phyloP scores from a whole-genome alignment of 768 basidiomycete species.

The Amanita jacksonii region DNA sequence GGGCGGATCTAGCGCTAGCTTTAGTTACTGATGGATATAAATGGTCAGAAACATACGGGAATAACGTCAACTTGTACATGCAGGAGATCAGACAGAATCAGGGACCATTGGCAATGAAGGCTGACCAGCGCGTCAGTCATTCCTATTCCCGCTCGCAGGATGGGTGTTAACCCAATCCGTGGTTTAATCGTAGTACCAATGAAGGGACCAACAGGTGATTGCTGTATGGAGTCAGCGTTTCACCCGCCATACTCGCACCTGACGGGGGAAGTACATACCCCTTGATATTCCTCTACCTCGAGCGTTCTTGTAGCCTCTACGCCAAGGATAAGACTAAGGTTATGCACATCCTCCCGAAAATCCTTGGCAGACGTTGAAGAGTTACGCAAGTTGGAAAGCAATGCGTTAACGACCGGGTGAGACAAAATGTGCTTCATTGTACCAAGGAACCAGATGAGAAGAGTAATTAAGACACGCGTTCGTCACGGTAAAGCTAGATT shows the following conservation, averaged over 20 bases:
- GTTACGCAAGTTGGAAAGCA: slow-evolving; percentile 62
- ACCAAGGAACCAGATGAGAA: too few species aligned
- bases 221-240: slow-evolving; percentile 25
- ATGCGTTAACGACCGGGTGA: slow-evolving; percentile 67
- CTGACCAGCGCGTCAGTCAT: slow-evolving; percentile 78
- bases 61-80: slow-evolving; percentile 53
- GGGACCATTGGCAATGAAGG: neutral
- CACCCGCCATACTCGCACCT: too few species aligned
- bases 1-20: slow-evolving; percentile 44
- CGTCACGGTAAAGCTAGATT: too few species aligned
- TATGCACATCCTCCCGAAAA: slow-evolving; percentile 74
- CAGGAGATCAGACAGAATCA: neutral
- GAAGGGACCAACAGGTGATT: slow-evolving; percentile 75
- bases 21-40: neutral
- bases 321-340: slow-evolving; percentile 71
- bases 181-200: slow-evolving; percentile 68
- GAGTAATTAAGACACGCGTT: too few species aligned
- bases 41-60: slow-evolving; percentile 50
- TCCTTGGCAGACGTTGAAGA: slow-evolving; percentile 55
- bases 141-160: slow-evolving; percentile 86
- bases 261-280: slow-evolving; percentile 35
- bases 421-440: slow-evolving; percentile 32
- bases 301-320: slow-evolving; percentile 71
- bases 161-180: slow-evolving; percentile 79
- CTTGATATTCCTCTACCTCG: slow-evolving; percentile 51